Percentiles rank a stretch among this genome's conserved stretches.
Evolutionary conservation across 805 yeast genomes (phyloP).

Genomic region (Hanseniaspora meyeri): DNA sequence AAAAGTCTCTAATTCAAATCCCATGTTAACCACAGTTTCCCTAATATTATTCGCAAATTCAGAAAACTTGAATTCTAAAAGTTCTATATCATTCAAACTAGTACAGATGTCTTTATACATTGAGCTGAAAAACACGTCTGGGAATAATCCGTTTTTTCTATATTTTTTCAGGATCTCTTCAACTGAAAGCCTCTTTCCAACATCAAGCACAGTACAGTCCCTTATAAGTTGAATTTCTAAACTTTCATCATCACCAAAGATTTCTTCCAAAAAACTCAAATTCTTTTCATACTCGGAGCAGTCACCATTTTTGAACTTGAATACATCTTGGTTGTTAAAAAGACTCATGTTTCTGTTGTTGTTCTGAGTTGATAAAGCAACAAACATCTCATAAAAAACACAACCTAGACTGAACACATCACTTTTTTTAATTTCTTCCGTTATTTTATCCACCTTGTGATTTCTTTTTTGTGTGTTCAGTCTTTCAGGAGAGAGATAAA

Average conservation of each 20-base stretch:
- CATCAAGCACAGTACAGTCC: constrained; percentile 55
- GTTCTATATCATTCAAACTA: constrained; percentile 17
- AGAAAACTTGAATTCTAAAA: constrained; percentile 1
- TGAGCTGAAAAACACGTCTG: constrained; percentile 54
- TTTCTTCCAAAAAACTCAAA: constrained; percentile 24
- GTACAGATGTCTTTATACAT: constrained; percentile 50
- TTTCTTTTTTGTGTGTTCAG: constrained; percentile 30
- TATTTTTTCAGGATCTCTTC: constrained; percentile 40
- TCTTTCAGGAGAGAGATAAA: constrained; percentile 90
- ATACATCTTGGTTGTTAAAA: constrained; percentile 76
- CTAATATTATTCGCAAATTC: not conserved
- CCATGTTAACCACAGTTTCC: not conserved
- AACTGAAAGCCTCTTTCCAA: constrained; percentile 47
- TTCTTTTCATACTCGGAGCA: constrained; percentile 36
- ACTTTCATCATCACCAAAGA: constrained; percentile 38
- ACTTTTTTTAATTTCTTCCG: constrained; percentile 34
- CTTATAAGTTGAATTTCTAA: constrained; percentile 32
- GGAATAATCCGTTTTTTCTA: constrained; percentile 42
- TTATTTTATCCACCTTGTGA: constrained; percentile 21
- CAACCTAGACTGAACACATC: constrained; percentile 80
- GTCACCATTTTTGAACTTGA: constrained; percentile 63
- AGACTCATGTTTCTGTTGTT: constrained; percentile 64
- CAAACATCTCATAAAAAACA: constrained; percentile 65
- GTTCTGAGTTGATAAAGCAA: constrained; percentile 29
- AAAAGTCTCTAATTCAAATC: constrained; percentile 6